phyloP scores from a whole-genome alignment of 2,329 filamentous ascomycete genomes.

The Colletotrichum zoysiae region DNA sequence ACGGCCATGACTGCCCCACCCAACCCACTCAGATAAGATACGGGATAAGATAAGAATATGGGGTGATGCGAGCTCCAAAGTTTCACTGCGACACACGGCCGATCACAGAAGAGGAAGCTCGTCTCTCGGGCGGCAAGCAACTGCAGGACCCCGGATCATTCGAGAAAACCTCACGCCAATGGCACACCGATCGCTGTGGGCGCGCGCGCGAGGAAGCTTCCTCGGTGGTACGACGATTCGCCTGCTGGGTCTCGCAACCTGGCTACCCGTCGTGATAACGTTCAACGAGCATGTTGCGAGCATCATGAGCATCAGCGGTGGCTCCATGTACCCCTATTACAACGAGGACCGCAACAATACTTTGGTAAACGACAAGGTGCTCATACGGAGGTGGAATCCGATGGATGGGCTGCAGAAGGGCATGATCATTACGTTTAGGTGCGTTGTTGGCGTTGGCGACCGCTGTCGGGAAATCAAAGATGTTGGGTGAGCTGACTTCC shows the following conservation, averaged over 20 bases:
- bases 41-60: slow-evolving; percentile 29
- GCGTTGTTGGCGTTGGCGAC: slow-evolving; percentile 43
- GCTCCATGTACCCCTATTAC: slow-evolving; percentile 83
- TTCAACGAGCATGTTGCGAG: slow-evolving; percentile 73
- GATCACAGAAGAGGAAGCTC: neutral
- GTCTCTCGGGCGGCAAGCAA: neutral
- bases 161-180: slow-evolving; percentile 22
- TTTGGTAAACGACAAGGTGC: slow-evolving; percentile 65
- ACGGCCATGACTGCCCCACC: neutral
- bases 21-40: slow-evolving; percentile 9
- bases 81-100: slow-evolving; percentile 16
- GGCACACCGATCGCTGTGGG: slow-evolving; percentile 39
- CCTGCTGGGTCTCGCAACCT: slow-evolving; percentile 66
- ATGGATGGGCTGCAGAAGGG: slow-evolving; percentile 73
- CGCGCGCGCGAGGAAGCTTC: slow-evolving; percentile 45
- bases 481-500: slow-evolving; percentile 5
- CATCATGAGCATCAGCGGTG: slow-evolving; percentile 67
- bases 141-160: neutral
- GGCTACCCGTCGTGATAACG: slow-evolving; percentile 72
- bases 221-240: slow-evolving; percentile 44
- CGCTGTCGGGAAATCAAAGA: neutral
- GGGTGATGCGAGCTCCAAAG: slow-evolving; percentile 22
- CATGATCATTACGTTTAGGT: slow-evolving; percentile 81
- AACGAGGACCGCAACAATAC: slow-evolving; percentile 75
- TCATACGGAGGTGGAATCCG: slow-evolving; percentile 71